Base-by-base conservation (phyloP, 352 stramenopile species). In the Phytopythium delawarense region DNA sequence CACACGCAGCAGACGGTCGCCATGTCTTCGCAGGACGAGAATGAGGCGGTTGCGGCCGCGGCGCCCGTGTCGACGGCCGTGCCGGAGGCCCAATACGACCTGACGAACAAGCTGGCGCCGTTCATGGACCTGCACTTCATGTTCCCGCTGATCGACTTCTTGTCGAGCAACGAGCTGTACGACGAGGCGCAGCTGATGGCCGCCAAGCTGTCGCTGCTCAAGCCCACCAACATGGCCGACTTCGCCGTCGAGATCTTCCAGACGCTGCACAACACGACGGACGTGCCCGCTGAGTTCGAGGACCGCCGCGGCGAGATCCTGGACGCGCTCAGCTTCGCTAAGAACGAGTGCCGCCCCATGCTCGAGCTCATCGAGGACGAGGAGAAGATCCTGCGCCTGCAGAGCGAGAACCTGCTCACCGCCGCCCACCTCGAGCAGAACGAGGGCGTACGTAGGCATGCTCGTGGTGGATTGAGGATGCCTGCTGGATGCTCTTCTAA, bases 91-190 rank as follows among this genome's bases (percentile, higher is more conserved):
- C 78, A 90, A 67, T 98, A 97, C 77, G 94, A 98, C 72, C 81
- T 99, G 57, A 99, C 96, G 53, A 96, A 97, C 69, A 86, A 81
- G 65, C 82, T 98, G 61, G 94, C 91, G 61, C 91, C 94, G 57
- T 98, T 97, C 75, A 94, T 99, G 79, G 96, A 99, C 70, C 83
- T 97, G 50, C 96, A 99, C 88, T 98, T 98, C 75, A 97, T 99
- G 86, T 98, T 99, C 81, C 94, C 94, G 65, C 79, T 99, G 51
- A 94, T 99, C 64, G 94, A 98, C 70, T 98, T 98, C 66, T 68
- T 98, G 45, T 84, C 83, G 23, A 93, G 84, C 64, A 89, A 87
- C 51, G 88, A 98, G 61, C 75, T 94, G 55, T 98, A 98, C 70
- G 89, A 98, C 67, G 92, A 98, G 51, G 74, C 83, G 28, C 75